Conservation (phyloP, 768 basidiomycete genomes). For the Glaciozyma martinii region DNA sequence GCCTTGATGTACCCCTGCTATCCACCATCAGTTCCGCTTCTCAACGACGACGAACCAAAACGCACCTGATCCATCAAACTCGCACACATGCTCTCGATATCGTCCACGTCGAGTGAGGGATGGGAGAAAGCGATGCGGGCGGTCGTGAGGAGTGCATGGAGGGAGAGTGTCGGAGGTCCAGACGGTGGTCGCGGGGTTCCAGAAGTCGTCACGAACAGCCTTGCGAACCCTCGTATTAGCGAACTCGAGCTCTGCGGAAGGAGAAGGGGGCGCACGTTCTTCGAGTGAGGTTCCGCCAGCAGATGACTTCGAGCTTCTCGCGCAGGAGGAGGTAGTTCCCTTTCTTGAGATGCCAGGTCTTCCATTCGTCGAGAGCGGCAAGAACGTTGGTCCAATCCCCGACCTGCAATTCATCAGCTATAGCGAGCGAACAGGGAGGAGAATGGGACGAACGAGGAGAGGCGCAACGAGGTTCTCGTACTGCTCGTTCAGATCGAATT, state of each 20-base stretch:
- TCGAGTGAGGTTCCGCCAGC: constrained; percentile 34
- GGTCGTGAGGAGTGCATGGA: constrained; percentile 17
- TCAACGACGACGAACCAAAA: not conserved
- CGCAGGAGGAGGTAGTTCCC: constrained; percentile 32
- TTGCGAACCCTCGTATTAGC: not conserved
- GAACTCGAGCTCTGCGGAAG: not conserved
- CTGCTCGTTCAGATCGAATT: constrained; percentile 22
- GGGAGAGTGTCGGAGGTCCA: constrained; percentile 28
- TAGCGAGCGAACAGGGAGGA: not conserved
- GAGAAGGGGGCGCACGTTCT: constrained; percentile 37
- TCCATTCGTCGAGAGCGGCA: constrained; percentile 7
- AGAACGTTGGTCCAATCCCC: constrained; percentile 24
- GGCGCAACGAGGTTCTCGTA: constrained; percentile 18
- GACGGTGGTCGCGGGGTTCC: constrained; percentile 8
- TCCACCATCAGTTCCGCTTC: not conserved
- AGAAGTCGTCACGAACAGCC: constrained; percentile 10
- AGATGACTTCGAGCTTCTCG: constrained; percentile 35
- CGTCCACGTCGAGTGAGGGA: constrained; percentile 30
- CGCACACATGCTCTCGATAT: constrained; percentile 32
- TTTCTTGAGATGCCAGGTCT: constrained; percentile 18
- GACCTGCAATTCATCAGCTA: constrained; percentile 4
- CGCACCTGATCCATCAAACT: constrained; percentile 35
- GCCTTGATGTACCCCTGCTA: constrained; percentile 35
- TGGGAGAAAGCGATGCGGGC: constrained; percentile 21
- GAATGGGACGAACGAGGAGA: constrained; percentile 15